Evolutionary conservation across 208 protist genomes (phyloP), one percentile per base, ranked within the genome.

Genomic region (Leishmania turanica): DNA sequence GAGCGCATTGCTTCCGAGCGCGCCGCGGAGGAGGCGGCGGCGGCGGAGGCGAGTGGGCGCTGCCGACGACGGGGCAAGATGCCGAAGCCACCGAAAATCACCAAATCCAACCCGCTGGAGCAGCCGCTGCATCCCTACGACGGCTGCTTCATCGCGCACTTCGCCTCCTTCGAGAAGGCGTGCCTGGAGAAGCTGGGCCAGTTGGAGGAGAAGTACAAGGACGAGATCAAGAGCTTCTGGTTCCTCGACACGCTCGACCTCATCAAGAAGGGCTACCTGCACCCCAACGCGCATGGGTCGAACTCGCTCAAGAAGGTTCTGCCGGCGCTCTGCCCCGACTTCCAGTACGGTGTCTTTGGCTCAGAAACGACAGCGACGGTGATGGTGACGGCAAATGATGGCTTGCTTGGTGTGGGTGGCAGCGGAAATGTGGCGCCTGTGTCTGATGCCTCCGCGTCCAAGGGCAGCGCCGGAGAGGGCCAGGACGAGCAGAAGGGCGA

Each of bases 221-320:
- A 94, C 2, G 92, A 92, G 42, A 96, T 96, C 51, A 92, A 91
- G 60, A 71, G 86, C 60, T 96, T 98, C 71, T 95, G 91, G 85
- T 98, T 98, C 81, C 83, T 96, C 51, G 95, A 98, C 84, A 97
- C 95, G 64, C 69, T 98, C 68, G 93, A 96, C 47, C 86, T 96
- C 49, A 93, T 96, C 80, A 94, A 95, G 78, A 90, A 92, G 71
- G 91, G 90, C 53, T 89, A 92, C 80, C 78, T 93, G 42, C 93
- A 96, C 79, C 95, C 95, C 27, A 96, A 96, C 79, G 90, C 93
- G 45, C 83, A 94, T 42, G 95, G 95, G 49, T 96, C 92, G 11
- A 96, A 96, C 88, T 96, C 93, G 45, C 89, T 98, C 24, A 98
- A 98, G 87, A 98, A 98, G 81, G 87, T 98, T 75, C 88, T 98